These are phyloP conservation scores for Bryoerythrophyllum caledonicum DNA, from an alignment of 225 moss, liverwort and hornwort genomes.

Conservation along the genomic window DNA sequence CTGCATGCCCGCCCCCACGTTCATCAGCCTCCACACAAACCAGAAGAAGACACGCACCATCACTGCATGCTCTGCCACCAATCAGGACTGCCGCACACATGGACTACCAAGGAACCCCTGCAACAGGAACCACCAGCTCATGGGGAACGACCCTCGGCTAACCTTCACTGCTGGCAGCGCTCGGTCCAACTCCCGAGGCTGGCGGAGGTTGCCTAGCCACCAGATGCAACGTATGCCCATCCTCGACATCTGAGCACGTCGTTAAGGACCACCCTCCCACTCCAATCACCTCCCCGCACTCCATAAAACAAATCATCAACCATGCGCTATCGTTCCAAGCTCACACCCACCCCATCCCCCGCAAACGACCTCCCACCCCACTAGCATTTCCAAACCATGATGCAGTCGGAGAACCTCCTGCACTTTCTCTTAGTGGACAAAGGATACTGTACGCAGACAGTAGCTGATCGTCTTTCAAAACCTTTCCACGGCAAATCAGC, in stretches of 20 bases:
- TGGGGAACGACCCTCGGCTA: not conserved
- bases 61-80: not conserved
- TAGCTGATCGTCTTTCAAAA: slow-evolving; percentile 91
- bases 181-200: slow-evolving; percentile 52
- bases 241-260: slow-evolving; percentile 75
- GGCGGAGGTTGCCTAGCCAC: slow-evolving; percentile 91
- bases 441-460: slow-evolving; percentile 97
- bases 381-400: slow-evolving; percentile 4
- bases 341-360: not conserved
- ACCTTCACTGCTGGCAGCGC: slow-evolving; percentile 48
- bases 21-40: not conserved
- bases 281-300: not conserved
- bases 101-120: not conserved
- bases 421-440: not conserved
- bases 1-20: slow-evolving; percentile 27
- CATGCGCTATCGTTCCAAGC: slow-evolving; percentile 2
- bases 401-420: slow-evolving; percentile 2
- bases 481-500: slow-evolving; percentile 94
- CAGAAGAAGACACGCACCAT: not conserved
- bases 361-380: not conserved
- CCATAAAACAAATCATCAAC: not conserved
- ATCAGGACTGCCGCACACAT: not conserved
- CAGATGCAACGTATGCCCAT: slow-evolving; percentile 94
- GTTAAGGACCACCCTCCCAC: slow-evolving; percentile 36
- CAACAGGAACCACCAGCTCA: not conserved